Percentiles rank a stretch among this genome's conserved stretches.
Conservation (phyloP, 257 asterid genomes). For the Rauvolfia tetraphylla region DNA sequence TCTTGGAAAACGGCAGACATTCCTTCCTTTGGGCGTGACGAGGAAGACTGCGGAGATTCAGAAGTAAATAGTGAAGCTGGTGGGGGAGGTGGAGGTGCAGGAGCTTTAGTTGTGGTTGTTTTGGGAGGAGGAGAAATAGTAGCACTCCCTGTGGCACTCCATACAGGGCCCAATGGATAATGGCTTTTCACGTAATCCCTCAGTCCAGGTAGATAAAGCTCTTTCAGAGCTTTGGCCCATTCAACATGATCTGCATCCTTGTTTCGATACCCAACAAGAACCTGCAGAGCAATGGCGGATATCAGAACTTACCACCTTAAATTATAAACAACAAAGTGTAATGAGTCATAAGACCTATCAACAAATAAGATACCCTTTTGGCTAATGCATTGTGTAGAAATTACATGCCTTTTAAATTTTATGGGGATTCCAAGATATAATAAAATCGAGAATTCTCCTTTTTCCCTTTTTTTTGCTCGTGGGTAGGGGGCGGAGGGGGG, state of each 20-base stretch:
- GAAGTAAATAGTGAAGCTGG: conserved; percentile 75
- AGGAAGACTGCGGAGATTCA: conserved; percentile 64
- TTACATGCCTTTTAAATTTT: not conserved
- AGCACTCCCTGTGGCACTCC: conserved; percentile 76
- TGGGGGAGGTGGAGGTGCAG: conserved; percentile 90
- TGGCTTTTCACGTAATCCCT: conserved; percentile 89
- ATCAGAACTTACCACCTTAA: conserved; percentile 10
- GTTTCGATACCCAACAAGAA: conserved; percentile 87
- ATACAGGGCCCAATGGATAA: conserved; percentile 92
- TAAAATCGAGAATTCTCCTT: not conserved
- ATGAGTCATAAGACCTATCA: not conserved
- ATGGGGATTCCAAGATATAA: not conserved
- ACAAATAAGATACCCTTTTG: not conserved
- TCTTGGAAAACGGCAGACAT: conserved; percentile 96
- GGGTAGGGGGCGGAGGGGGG: too few species aligned
- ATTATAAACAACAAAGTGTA: not conserved
- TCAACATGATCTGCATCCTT: conserved; percentile 88
- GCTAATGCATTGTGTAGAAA: not conserved
- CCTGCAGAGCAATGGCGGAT: conserved; percentile 31
- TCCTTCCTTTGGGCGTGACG: conserved; percentile 78
- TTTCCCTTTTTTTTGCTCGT: not conserved
- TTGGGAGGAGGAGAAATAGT: conserved; percentile 49
- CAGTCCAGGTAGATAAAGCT: conserved; percentile 85
- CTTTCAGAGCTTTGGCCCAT: conserved; percentile 97
- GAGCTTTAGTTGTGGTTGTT: conserved; percentile 53